These are phyloP conservation scores for Allium sativum DNA, from an alignment of 106 monocot species.

Conservation along the genomic window DNA sequence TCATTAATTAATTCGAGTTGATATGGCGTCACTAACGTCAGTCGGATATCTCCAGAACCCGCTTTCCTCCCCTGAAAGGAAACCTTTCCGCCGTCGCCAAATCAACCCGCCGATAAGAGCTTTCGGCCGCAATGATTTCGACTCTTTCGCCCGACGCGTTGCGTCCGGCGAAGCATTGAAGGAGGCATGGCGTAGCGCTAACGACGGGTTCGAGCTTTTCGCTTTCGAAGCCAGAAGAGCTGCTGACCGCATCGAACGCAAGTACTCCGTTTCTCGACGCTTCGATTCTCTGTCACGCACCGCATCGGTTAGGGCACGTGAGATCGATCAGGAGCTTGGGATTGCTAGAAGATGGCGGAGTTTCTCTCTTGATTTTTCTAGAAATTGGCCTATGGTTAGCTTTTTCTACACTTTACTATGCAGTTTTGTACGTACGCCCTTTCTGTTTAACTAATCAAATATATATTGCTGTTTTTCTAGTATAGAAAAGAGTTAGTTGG, in stretches of 20 bases:
- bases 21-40: constrained; percentile 3
- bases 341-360: constrained; percentile 51
- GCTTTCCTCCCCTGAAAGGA: background rate
- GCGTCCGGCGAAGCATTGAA: constrained; percentile 52
- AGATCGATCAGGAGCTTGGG: constrained; percentile 75
- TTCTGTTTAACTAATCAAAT: background rate
- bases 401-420: background rate
- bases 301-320: constrained; percentile 30
- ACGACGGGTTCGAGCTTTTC: constrained; percentile 62
- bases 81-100: constrained; percentile 2
- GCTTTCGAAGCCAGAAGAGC: constrained; percentile 57
- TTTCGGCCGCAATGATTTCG: constrained; percentile 45
- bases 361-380: constrained; percentile 66
- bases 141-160: constrained; percentile 59
- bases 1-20: background rate
- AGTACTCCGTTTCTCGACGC: constrained; percentile 54
- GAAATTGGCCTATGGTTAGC: constrained; percentile 89
- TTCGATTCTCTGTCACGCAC: constrained; percentile 35
- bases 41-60: constrained; percentile 6
- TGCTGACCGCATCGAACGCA: constrained; percentile 61
- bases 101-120: constrained; percentile 17
- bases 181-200: constrained; percentile 68
- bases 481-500: constrained; percentile 60
- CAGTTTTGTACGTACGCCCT: background rate
- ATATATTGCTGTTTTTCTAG: constrained; percentile 28